Evolutionary conservation across 129 eudicot species (phyloP).

Genomic region (Chrysanthemum lavandulifolium): DNA sequence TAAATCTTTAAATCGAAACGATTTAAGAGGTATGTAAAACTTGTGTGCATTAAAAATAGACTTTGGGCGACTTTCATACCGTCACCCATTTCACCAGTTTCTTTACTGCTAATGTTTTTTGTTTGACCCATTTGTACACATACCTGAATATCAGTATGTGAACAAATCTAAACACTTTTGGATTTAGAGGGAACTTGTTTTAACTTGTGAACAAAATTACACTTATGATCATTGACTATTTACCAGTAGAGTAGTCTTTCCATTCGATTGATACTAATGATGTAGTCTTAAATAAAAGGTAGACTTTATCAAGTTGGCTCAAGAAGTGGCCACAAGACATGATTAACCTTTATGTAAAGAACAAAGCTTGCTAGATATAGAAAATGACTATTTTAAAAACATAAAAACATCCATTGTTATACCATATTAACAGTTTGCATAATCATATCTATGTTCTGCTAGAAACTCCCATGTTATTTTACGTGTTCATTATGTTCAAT

Average conservation of each 20-base stretch:
- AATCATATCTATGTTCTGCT: constrained; percentile 7
- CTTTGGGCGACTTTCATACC: too few species aligned
- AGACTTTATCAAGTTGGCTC: constrained; percentile 31
- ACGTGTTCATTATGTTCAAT: not conserved
- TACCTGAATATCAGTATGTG: too few species aligned
- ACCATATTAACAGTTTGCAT: constrained; percentile 20
- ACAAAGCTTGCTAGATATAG: constrained; percentile 34
- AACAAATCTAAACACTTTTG: not conserved
- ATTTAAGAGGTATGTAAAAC: too few species aligned
- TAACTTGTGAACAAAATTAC: not conserved
- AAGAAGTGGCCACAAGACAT: constrained; percentile 37
- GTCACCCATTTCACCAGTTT: too few species aligned
- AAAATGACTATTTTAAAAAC: constrained; percentile 20
- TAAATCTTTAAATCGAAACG: too few species aligned
- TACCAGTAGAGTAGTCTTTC: constrained; percentile 12
- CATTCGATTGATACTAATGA: constrained; percentile 23
- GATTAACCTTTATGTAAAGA: constrained; percentile 49
- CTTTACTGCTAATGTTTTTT: not conserved
- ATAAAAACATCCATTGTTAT: constrained; percentile 15
- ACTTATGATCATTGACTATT: constrained; percentile 13
- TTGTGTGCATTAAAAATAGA: too few species aligned
- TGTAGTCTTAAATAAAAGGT: constrained; percentile 7
- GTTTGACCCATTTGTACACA: not conserved
- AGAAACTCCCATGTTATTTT: constrained; percentile 11
- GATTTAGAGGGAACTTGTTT: constrained; percentile 5